A percentile compares a stretch with the other conserved stretches of the same genome.
phyloP scores from a whole-genome alignment of 2,329 filamentous ascomycete genomes.

The Leptosphaerulina australis region DNA sequence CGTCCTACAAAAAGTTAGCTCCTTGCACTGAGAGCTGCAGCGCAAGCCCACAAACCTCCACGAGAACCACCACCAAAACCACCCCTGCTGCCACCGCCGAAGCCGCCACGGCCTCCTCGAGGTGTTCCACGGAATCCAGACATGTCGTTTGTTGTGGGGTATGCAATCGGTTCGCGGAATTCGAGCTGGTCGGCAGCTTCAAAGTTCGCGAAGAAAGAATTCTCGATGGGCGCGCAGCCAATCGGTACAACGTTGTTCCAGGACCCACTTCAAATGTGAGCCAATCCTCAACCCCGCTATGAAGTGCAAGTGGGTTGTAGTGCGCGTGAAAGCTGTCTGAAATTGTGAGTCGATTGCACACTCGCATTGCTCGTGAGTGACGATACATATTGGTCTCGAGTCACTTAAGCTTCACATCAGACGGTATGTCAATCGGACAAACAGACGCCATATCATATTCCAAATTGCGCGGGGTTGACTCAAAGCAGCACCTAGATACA shows the following conservation, averaged over 20 bases:
- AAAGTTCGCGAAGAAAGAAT: conserved; percentile 37
- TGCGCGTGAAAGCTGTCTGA: conserved; percentile 29
- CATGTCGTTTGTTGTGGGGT: conserved; percentile 55
- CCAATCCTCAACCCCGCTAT: conserved; percentile 7
- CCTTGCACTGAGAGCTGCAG: conserved; percentile 27
- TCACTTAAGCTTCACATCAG: conserved; percentile 10
- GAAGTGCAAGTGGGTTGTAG: conserved; percentile 32
- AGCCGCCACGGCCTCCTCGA: conserved; percentile 51
- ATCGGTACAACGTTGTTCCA: conserved; percentile 38
- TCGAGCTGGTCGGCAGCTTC: conserved; percentile 31
- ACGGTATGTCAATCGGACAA: conserved; percentile 11
- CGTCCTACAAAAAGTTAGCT: conserved; percentile 47
- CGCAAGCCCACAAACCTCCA: conserved; percentile 50
- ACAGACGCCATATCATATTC: conserved; percentile 12
- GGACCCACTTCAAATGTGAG: conserved; percentile 6
- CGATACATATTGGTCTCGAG: conserved; percentile 11
- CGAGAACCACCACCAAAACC: conserved; percentile 54
- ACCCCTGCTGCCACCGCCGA: conserved; percentile 58
- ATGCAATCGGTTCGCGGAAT: conserved; percentile 37
- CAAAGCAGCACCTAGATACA: conserved; percentile 26
- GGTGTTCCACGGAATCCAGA: conserved; percentile 61
- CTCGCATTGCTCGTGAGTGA: conserved; percentile 9
- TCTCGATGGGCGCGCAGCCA: conserved; percentile 28
- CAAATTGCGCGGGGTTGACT: conserved; percentile 32
- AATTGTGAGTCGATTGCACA: conserved; percentile 30